phyloP scores from a whole-genome alignment of 1,284 basidiomycete genomes.

The Serendipita sp. region DNA sequence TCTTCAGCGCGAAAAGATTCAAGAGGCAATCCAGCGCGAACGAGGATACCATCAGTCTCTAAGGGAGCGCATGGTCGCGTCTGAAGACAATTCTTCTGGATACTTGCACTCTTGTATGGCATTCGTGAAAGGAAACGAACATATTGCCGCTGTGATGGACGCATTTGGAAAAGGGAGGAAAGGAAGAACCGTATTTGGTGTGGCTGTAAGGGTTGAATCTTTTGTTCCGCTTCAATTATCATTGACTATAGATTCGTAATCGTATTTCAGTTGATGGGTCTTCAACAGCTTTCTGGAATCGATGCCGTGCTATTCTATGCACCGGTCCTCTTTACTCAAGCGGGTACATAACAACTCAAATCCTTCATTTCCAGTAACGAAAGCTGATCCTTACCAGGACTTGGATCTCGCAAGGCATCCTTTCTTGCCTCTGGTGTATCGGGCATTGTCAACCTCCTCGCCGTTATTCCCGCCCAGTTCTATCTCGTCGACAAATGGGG shows the following conservation, averaged over 20 bases:
- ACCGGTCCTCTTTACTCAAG: constrained; percentile 36
- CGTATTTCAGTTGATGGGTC: constrained; percentile 10
- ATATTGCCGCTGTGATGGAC: constrained; percentile 9
- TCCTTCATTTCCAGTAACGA: not conserved
- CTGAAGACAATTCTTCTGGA: not conserved
- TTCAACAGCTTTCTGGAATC: constrained; percentile 15
- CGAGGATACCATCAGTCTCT: not conserved
- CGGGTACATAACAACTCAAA: constrained; percentile 19
- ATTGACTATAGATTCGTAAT: not conserved
- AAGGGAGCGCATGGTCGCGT: not conserved
- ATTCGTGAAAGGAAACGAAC: not conserved
- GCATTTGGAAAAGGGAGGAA: constrained; percentile 12
- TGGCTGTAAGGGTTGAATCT: constrained; percentile 28
- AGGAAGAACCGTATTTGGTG: constrained; percentile 28
- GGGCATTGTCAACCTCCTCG: constrained; percentile 32
- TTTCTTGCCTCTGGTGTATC: constrained; percentile 40
- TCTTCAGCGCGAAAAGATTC: not conserved
- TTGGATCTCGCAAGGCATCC: constrained; percentile 30
- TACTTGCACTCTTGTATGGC: not conserved
- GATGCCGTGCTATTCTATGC: constrained; percentile 28
- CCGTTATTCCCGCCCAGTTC: constrained; percentile 29
- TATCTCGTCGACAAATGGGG: constrained; percentile 30
- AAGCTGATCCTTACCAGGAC: constrained; percentile 12
- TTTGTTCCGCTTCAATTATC: not conserved
- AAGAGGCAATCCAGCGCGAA: not conserved